Evolutionary conservation across 768 basidiomycete genomes (phyloP).

Genomic region (Tricholomella constricta): DNA sequence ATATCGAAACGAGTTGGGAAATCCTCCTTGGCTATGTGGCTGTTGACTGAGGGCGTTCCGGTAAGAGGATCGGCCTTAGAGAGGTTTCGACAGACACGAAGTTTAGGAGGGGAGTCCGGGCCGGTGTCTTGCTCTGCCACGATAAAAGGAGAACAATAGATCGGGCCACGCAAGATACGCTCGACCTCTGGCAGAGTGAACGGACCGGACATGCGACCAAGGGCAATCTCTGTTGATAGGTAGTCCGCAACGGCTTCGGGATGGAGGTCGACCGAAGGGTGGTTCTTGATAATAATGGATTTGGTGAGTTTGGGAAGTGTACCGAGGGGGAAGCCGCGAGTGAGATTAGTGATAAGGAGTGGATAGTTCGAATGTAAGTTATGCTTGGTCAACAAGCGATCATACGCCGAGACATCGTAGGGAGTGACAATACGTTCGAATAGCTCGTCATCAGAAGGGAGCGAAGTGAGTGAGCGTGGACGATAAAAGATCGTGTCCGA

Average conservation of each 20-base stretch:
- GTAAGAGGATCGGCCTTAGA: conserved; percentile 13
- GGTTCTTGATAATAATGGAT: background rate
- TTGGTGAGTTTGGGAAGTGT: conserved; percentile 15
- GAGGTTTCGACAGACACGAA: conserved; percentile 22
- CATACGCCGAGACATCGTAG: conserved; percentile 19
- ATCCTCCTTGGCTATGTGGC: conserved; percentile 2
- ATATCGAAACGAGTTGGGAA: no score
- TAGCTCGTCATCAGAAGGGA: background rate
- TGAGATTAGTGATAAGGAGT: conserved; percentile 18
- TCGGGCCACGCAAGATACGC: conserved; percentile 24
- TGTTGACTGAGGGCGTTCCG: conserved; percentile 13
- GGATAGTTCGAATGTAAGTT: conserved; percentile 8
- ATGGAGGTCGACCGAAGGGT: background rate
- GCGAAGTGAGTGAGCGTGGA: background rate
- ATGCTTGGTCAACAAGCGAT: background rate
- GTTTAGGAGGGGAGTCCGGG: conserved; percentile 8
- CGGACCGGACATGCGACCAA: background rate
- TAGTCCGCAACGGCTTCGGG: background rate
- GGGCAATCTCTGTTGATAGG: background rate
- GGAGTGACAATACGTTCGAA: conserved; percentile 12
- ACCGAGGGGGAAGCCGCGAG: conserved; percentile 26
- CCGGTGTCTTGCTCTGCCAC: conserved; percentile 8
- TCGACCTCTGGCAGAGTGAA: conserved; percentile 13
- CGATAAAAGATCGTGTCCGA: background rate
- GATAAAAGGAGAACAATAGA: conserved; percentile 26